phyloP scores from a whole-genome alignment of 306 rosid species.

The Astragalus membranaceus region DNA sequence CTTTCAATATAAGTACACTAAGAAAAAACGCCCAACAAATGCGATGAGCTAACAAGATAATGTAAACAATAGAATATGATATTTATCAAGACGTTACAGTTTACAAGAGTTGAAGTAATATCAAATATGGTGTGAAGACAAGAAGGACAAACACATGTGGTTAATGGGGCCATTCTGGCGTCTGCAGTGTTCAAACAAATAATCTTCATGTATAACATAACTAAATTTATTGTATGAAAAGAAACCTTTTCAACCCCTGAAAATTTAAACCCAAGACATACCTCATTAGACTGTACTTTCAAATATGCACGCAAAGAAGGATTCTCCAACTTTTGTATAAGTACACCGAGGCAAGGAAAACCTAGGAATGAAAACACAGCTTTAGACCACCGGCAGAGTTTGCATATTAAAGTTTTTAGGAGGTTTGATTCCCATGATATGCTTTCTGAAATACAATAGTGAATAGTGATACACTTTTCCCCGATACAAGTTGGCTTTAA shows the following conservation, averaged over 20 bases:
- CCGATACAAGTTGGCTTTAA: background rate
- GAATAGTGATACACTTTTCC: background rate
- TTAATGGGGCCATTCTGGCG: background rate
- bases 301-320: constrained; percentile 80
- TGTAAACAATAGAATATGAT: background rate
- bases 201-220: background rate
- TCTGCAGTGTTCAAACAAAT: background rate
- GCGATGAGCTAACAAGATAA: background rate
- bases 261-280: constrained; percentile 25
- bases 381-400: constrained; percentile 5
- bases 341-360: constrained; percentile 91
- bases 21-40: background rate
- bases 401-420: constrained; percentile 8
- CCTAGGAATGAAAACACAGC: constrained; percentile 41
- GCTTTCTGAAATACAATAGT: background rate
- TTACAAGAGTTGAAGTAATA: background rate
- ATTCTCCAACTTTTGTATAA: constrained; percentile 96
- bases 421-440: constrained; percentile 10
- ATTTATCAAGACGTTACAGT: background rate
- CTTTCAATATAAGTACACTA: background rate
- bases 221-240: background rate
- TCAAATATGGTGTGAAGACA: background rate
- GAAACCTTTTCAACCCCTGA: constrained; percentile 1
- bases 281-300: constrained; percentile 84
- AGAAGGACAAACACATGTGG: background rate